These are phyloP conservation scores for Kockiozyma suomiensis DNA, from an alignment of 805 yeast genomes.

Conservation along the genomic window DNA sequence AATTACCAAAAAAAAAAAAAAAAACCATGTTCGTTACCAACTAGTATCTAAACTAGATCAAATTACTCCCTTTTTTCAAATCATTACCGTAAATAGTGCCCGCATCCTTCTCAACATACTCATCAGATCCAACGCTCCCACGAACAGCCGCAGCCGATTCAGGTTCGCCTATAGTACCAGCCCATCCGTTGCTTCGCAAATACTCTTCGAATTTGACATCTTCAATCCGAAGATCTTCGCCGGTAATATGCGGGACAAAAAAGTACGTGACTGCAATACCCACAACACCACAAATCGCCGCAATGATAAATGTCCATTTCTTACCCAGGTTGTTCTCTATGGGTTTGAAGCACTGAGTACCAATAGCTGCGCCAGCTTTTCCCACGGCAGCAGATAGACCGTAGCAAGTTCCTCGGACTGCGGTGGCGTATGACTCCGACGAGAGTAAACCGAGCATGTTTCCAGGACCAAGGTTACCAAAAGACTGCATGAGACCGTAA, in stretches of 20 bases:
- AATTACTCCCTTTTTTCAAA: background rate
- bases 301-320: slow-evolving; percentile 76
- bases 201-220: slow-evolving; percentile 65
- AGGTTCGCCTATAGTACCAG: slow-evolving; percentile 47
- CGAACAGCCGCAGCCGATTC: background rate
- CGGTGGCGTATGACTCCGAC: slow-evolving; percentile 73
- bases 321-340: slow-evolving; percentile 65
- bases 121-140: background rate
- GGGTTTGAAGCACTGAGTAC: slow-evolving; percentile 71
- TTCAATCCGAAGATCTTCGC: slow-evolving; percentile 67
- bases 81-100: background rate
- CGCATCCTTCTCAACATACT: slow-evolving; percentile 1
- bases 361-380: slow-evolving; percentile 83
- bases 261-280: slow-evolving; percentile 64
- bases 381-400: slow-evolving; percentile 80
- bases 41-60: too few species aligned
- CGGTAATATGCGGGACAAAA: slow-evolving; percentile 68
- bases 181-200: slow-evolving; percentile 62
- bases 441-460: slow-evolving; percentile 68
- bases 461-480: slow-evolving; percentile 81
- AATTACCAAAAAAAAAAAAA: too few species aligned
- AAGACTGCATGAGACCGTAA: slow-evolving; percentile 70
- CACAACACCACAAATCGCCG: slow-evolving; percentile 68
- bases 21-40: too few species aligned
- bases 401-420: slow-evolving; percentile 73